A percentile compares a stretch with the other conserved stretches of the same genome.
Evolutionary conservation across 1,139 yeast species (phyloP).

Genomic region (Blastobotrys aristatus): DNA sequence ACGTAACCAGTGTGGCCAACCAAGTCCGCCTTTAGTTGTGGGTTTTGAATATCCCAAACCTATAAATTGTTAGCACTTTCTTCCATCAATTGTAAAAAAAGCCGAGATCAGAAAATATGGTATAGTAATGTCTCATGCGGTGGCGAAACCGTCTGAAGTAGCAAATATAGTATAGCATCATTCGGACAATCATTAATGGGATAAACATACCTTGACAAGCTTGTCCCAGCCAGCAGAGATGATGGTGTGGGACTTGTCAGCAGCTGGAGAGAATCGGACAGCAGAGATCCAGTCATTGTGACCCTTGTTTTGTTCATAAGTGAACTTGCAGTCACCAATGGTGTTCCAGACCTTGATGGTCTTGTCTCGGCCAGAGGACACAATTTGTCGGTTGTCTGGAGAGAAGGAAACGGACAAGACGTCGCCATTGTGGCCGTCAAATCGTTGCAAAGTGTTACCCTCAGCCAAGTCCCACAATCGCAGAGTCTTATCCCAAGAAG

Average conservation of each 20-base stretch:
- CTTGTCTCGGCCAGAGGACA: constrained; percentile 98
- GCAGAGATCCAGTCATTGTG: constrained; percentile 99
- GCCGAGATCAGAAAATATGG: too few relatives aligned
- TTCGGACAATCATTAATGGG: constrained; percentile 8
- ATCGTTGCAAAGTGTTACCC: constrained; percentile 93
- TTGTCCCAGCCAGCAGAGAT: constrained; percentile 99
- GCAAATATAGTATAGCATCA: constrained; percentile 58
- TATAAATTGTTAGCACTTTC: too few relatives aligned
- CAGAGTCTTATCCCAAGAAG: constrained; percentile 99
- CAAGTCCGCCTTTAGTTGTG: constrained; percentile 90
- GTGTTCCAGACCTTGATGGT: constrained; percentile 99
- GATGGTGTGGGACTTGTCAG: constrained; percentile 56
- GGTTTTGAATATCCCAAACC: constrained; percentile 94
- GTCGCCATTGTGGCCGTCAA: constrained; percentile 97
- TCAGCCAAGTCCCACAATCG: constrained; percentile 97
- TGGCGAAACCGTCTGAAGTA: constrained; percentile 76
- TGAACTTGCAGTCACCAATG: constrained; percentile 96
- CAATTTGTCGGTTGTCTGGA: constrained; percentile 95
- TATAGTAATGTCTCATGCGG: constrained; percentile 91
- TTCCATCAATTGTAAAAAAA: too few relatives aligned
- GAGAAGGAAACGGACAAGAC: constrained; percentile 97
- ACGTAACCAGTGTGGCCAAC: constrained; percentile 99
- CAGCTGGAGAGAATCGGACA: constrained; percentile 90
- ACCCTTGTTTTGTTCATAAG: constrained; percentile 62
- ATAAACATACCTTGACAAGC: constrained; percentile 83